phyloP scores from a whole-genome alignment of 495 filamentous ascomycete species.

The Xylaria venustula region DNA sequence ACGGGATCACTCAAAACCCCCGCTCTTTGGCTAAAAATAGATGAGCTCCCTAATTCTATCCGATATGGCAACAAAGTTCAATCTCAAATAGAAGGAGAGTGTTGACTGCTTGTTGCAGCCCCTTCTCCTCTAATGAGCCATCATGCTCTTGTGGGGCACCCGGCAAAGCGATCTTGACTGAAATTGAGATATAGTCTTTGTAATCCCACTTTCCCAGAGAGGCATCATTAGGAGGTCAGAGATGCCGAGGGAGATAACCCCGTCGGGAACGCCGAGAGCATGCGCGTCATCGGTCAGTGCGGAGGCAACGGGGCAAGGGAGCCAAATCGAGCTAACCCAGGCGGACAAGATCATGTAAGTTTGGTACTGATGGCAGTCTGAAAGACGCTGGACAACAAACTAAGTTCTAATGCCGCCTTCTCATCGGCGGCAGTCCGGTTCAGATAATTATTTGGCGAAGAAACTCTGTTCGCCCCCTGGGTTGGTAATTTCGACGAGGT shows the following conservation, averaged over 20 bases:
- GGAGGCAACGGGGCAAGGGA: neutral
- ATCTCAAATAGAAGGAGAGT: neutral
- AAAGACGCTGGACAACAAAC: neutral
- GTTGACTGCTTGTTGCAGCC: neutral
- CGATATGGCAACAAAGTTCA: neutral
- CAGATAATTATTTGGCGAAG: neutral
- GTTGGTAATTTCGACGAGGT: too few relatives aligned
- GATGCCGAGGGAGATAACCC: neutral
- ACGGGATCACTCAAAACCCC: too few relatives aligned
- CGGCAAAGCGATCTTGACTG: neutral
- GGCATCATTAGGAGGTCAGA: neutral
- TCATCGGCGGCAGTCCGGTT: neutral
- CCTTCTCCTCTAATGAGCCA: neutral
- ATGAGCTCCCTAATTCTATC: too few relatives aligned
- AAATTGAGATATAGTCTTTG: neutral
- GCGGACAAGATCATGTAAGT: neutral
- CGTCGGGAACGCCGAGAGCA: neutral
- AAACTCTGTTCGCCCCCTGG: too few relatives aligned
- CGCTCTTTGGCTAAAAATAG: too few relatives aligned
- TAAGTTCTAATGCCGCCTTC: neutral
- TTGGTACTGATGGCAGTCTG: neutral
- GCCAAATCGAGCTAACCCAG: neutral
- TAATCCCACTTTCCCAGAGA: neutral
- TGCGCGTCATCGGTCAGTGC: neutral
- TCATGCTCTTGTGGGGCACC: neutral